Conservation (phyloP, 768 basidiomycete genomes). For the Megacollybia marginata region DNA sequence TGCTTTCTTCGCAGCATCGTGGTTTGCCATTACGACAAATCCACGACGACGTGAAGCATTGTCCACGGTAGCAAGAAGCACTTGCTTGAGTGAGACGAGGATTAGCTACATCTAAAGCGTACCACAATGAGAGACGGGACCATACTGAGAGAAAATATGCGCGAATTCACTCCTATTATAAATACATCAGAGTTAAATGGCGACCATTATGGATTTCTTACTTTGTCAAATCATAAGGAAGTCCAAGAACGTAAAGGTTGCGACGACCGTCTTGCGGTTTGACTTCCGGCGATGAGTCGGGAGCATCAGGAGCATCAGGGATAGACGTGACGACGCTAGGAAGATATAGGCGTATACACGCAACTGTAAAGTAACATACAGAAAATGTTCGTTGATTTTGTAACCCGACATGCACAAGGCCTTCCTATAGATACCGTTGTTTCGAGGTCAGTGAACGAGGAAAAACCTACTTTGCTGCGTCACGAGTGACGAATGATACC, state of each 20-base stretch:
- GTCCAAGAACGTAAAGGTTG: conserved; percentile 78
- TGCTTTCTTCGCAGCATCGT: conserved; percentile 63
- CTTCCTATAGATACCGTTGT: conserved; percentile 34
- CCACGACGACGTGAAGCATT: conserved; percentile 79
- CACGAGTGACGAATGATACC: conserved; percentile 45
- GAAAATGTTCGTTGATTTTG: conserved; percentile 40
- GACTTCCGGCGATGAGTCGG: conserved; percentile 9
- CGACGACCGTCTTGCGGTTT: conserved; percentile 44
- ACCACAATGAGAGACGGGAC: conserved; percentile 56
- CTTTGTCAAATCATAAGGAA: conserved; percentile 80
- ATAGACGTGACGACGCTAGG: conserved; percentile 32
- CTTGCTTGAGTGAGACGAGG: conserved; percentile 13
- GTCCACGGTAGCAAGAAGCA: conserved; percentile 79
- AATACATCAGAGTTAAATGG: neutral
- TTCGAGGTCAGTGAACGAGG: neutral
- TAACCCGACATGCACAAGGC: conserved; percentile 63
- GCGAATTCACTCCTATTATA: conserved; percentile 45
- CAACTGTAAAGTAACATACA: conserved; percentile 35
- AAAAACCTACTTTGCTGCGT: conserved; percentile 42
- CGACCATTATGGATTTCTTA: conserved; percentile 21
- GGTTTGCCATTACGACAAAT: conserved; percentile 73
- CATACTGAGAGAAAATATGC: conserved; percentile 54
- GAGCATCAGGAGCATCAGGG: conserved; percentile 10
- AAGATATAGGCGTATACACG: conserved; percentile 13
- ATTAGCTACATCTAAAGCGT: too few relatives aligned